Base-by-base conservation (phyloP, 345 rosid species). In the Pugionium dolabratum region DNA sequence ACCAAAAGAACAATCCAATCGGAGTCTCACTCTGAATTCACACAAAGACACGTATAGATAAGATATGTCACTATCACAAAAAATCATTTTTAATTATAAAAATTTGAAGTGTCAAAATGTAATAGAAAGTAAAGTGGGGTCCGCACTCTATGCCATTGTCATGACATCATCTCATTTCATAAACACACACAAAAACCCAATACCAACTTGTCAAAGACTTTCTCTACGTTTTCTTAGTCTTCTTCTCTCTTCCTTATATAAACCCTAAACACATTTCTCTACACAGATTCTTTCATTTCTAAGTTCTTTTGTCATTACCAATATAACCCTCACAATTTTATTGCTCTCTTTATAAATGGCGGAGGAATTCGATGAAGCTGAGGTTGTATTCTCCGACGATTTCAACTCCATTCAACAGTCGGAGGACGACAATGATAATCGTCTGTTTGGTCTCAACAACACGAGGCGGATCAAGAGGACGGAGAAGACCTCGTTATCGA, bases 281-380 rank as follows among this genome's bases (percentile, higher is more conserved):
- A 49, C 3, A 26, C 18, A 18, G 18, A 18, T 18, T 18, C 18
- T 18, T 18, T 18, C 18, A 18, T 18, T 18, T 18, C 18, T 18
- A 18, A 18, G 18, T 18, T 18, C 18, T 18, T 18, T 18, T 18
- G 18, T 18, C 18, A 18, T 18, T 18, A 18, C 41, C 1, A 52
- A 33, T 9, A 29, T 7, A n/a, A 7, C 4, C 11, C 28, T 35
- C 43, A 31, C 6, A 26, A 5, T 1, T 37, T 2, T 11, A 33
- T 5, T 54, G 2, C 25, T 9, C 34, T 9, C n/a, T 67, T 1
- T 4, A 75, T 64, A 55, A 27, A 62, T 64, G 51, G 80, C 79
- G 8, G 77, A 67, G 44, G 81, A 78, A 46, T 77, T 77, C 71
- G 81, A 79, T 58, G 86, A 82, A 61, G 75, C 86, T 25, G 86